Percentiles rank a stretch among this genome's conserved stretches.
Evolutionary conservation across 768 basidiomycete genomes (phyloP).

Genomic region (Gymnopilus dilepis): DNA sequence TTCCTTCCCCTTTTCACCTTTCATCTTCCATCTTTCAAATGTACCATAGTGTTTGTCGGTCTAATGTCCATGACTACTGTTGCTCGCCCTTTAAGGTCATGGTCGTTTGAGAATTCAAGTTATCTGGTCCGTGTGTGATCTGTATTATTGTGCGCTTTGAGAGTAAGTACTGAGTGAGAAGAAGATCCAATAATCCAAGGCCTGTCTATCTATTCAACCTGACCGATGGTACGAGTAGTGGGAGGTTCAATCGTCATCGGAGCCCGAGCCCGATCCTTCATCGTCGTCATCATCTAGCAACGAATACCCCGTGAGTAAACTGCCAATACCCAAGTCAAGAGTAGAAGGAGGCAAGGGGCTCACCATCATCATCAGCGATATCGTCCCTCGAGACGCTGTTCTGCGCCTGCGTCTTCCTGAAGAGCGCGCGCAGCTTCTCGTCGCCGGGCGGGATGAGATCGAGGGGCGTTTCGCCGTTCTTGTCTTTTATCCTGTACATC

Average conservation of each 20-base stretch:
- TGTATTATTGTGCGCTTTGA: neutral
- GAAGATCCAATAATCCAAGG: neutral
- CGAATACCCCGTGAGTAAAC: too few species aligned
- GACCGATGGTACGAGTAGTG: too few species aligned
- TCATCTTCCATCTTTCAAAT: neutral
- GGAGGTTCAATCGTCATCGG: conserved; percentile 29
- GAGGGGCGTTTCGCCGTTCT: conserved; percentile 59
- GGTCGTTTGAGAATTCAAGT: neutral
- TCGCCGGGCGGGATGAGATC: conserved; percentile 64
- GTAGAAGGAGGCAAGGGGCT: neutral
- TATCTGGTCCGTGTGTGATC: too few species aligned
- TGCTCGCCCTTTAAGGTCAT: neutral
- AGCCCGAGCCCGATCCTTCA: conserved; percentile 29
- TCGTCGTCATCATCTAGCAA: conserved; percentile 35
- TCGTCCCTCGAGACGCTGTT: conserved; percentile 60
- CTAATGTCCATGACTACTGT: neutral
- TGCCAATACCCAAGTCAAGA: neutral
- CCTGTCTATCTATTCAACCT: neutral
- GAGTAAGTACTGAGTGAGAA: neutral
- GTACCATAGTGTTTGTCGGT: conserved; percentile 4
- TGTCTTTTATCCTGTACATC: conserved; percentile 69
- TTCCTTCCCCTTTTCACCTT: neutral
- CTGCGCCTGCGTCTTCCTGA: conserved; percentile 60
- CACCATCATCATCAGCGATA: conserved; percentile 61
- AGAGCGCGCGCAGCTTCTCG: conserved; percentile 49